phyloP scores from a whole-genome alignment of 2,329 filamentous ascomycete species.

The Hymenoscyphus scutula region DNA sequence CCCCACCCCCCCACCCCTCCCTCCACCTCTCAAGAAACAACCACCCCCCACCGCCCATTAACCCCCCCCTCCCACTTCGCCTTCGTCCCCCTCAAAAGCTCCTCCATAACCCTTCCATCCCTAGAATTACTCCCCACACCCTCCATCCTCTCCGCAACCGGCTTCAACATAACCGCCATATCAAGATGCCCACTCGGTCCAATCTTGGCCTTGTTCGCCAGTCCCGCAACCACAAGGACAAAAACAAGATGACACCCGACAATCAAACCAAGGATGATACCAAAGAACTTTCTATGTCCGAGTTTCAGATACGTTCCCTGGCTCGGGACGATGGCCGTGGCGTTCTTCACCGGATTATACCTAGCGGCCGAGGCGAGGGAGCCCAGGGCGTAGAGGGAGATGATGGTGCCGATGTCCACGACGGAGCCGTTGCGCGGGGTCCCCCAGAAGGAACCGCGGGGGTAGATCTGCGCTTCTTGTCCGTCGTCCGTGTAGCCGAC shows the following conservation, averaged over 20 bases:
- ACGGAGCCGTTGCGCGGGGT: constrained; percentile 34
- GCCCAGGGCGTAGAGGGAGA: constrained; percentile 40
- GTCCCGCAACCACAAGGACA: constrained; percentile 26
- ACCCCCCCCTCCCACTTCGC: constrained; percentile 29
- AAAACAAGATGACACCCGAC: constrained; percentile 27
- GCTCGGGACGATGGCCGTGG: constrained; percentile 20
- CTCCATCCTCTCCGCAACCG: constrained; percentile 33
- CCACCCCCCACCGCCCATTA: constrained; percentile 29
- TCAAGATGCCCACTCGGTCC: constrained; percentile 28
- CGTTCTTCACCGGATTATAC: constrained; percentile 20
- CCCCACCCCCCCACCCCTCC: background rate
- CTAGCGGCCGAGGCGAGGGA: constrained; percentile 26
- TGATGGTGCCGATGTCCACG: constrained; percentile 38
- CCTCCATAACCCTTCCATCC: constrained; percentile 27
- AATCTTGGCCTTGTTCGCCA: constrained; percentile 32
- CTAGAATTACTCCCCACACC: constrained; percentile 24
- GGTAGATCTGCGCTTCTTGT: constrained; percentile 41
- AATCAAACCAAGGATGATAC: constrained; percentile 38
- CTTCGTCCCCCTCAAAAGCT: constrained; percentile 27
- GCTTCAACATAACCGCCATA: constrained; percentile 30
- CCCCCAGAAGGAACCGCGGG: constrained; percentile 42
- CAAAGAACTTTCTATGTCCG: constrained; percentile 46
- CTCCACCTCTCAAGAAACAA: constrained; percentile 18
- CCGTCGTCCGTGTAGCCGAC: constrained; percentile 38
- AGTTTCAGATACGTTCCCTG: constrained; percentile 34